Evolutionary conservation across 805 yeast genomes (phyloP), one percentile per base, ranked within the genome.

Genomic region (Candida nitratophila): DNA sequence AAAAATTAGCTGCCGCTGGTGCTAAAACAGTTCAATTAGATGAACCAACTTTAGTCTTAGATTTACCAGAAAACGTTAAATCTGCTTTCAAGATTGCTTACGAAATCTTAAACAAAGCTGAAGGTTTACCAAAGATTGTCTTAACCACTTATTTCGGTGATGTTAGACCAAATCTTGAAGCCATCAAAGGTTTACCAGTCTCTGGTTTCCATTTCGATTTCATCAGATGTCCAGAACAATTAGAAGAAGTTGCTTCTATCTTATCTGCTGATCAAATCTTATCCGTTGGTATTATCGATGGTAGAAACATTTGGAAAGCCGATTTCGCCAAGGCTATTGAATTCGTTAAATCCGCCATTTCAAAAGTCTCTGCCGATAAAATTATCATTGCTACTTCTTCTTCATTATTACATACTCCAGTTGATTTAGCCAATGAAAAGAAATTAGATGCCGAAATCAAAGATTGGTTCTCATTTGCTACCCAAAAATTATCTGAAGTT

Each of bases 241-340:
- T 93, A 55, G 91, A 87, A 47, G 86, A 80, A 45, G 95, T 86
- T 59, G 71, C 77, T 49, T 71, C 77, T 47, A 73, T 85, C 61
- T 71, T 91, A 47, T 65, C 75, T 54, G 77, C 73, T 52, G 71
- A 79, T 54, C 96, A 93, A 77, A 72, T 76, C 52, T 76, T 93
- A 64, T 91, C 98, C 50, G 96, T 85, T 55, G 99, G 99, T 87
- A 79, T 93, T 60, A 90, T 93, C 63, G 95, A 89, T 63, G 99
- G 99, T 74, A 89, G 99, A 81, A 93, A 93, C 83, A 88, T 93
- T 74, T 93, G 99, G 99, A 93, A 93, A 81, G 84, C 95, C 70
- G 85, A 93, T 77, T 87, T 84, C 64, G 68, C 93, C 63, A 81
- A 81, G 73, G 95, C 99, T 56, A 73, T 89, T 64, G 86, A 71